Evolutionary conservation across 768 basidiomycete genomes (phyloP).

Genomic region (Gymnopilus dilepis): DNA sequence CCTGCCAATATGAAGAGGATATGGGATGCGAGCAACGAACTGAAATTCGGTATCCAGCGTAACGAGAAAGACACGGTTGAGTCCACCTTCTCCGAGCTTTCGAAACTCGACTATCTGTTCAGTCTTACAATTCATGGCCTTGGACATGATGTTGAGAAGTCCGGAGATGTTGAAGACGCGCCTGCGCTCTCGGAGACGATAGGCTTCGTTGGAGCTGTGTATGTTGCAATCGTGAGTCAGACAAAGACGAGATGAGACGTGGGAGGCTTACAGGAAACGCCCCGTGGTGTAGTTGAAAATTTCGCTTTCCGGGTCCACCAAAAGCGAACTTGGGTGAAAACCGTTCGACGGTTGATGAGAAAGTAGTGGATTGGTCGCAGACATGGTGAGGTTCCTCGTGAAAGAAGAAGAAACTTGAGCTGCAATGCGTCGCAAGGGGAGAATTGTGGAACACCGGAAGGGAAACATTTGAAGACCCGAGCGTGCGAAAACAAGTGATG

Average conservation of each 20-base stretch:
- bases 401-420: constrained; percentile 23
- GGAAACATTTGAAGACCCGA: too few relatives aligned
- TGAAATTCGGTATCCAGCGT: constrained; percentile 35
- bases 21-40: constrained; percentile 42
- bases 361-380: constrained; percentile 25
- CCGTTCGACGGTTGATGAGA: too few relatives aligned
- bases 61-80: constrained; percentile 39
- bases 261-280: constrained; percentile 41
- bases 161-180: constrained; percentile 36
- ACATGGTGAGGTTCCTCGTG: constrained; percentile 23
- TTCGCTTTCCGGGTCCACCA: constrained; percentile 29
- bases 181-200: constrained; percentile 42
- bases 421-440: constrained; percentile 25
- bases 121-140: constrained; percentile 35
- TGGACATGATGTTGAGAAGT: constrained; percentile 26
- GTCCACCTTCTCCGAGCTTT: constrained; percentile 47
- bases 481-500: too few relatives aligned
- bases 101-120: constrained; percentile 33
- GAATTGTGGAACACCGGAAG: constrained; percentile 29
- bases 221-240: constrained; percentile 29
- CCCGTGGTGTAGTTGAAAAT: constrained; percentile 44
- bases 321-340: constrained; percentile 30
- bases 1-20: constrained; percentile 32
- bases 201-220: constrained; percentile 39
- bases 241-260: constrained; percentile 32